phyloP scores from a whole-genome alignment of 2,329 filamentous ascomycete genomes.

The Colletotrichum australisinense region DNA sequence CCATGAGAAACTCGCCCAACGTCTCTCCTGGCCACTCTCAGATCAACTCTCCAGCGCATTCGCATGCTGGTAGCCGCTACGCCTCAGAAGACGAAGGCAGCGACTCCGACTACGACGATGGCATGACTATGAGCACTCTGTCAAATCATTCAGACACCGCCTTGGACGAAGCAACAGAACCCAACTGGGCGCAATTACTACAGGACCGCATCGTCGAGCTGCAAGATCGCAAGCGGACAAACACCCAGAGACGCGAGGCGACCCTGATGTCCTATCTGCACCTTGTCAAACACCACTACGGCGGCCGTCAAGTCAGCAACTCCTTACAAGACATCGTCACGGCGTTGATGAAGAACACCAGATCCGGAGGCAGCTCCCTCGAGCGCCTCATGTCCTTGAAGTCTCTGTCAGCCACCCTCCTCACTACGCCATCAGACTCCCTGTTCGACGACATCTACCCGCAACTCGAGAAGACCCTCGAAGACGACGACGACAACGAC shows the following conservation, averaged over 20 bases:
- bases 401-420: slow-evolving; percentile 76
- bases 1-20: slow-evolving; percentile 66
- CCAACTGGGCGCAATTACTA: slow-evolving; percentile 72
- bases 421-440: slow-evolving; percentile 73
- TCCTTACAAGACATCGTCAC: slow-evolving; percentile 71
- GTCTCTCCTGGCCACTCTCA: slow-evolving; percentile 70
- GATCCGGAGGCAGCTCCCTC: slow-evolving; percentile 73
- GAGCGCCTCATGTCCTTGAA: slow-evolving; percentile 79
- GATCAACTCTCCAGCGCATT: slow-evolving; percentile 67
- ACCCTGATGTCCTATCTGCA: slow-evolving; percentile 71
- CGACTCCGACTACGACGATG: slow-evolving; percentile 64
- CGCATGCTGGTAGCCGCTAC: slow-evolving; percentile 70
- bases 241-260: slow-evolving; percentile 75
- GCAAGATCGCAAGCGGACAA: slow-evolving; percentile 80
- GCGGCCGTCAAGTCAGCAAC: slow-evolving; percentile 69
- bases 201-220: slow-evolving; percentile 77
- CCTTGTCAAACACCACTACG: slow-evolving; percentile 76
- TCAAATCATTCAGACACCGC: slow-evolving; percentile 59
- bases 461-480: slow-evolving; percentile 70
- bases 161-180: slow-evolving; percentile 65
- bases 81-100: slow-evolving; percentile 73
- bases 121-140: slow-evolving; percentile 56
- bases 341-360: slow-evolving; percentile 77
- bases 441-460: slow-evolving; percentile 72
- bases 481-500: slow-evolving; percentile 72